A percentile compares a stretch with the other conserved stretches of the same genome.
phyloP scores from a whole-genome alignment of 352 stramenopile genomes.

The Globisporangium echinulatum region DNA sequence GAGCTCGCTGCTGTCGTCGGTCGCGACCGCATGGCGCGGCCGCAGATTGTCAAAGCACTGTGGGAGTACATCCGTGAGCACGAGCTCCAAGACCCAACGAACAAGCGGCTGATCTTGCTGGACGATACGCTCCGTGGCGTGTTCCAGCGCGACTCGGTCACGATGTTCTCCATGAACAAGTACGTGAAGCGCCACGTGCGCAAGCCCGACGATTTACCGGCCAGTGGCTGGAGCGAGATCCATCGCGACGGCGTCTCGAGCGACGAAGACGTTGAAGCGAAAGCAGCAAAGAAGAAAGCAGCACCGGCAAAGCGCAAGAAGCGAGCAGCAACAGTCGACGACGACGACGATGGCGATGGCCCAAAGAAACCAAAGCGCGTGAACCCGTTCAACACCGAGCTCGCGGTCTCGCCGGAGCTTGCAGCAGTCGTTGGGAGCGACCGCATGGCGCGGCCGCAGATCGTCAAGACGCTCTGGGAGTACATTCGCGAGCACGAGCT shows the following conservation, averaged over 20 bases:
- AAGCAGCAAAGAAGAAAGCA: constrained; percentile 58
- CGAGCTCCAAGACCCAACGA: constrained; percentile 92
- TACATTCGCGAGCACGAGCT: constrained; percentile 95
- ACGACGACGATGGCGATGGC: constrained; percentile 33
- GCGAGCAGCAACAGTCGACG: constrained; percentile 9
- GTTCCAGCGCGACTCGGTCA: constrained; percentile 80
- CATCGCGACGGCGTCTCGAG: constrained; percentile 72
- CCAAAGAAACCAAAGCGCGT: constrained; percentile 42
- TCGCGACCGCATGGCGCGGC: constrained; percentile 78
- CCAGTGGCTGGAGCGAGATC: constrained; percentile 70
- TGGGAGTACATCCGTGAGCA: constrained; percentile 96
- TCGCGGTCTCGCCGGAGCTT: constrained; percentile 73
- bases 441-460: constrained; percentile 83
- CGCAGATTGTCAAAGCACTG: constrained; percentile 92
- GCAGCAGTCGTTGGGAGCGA: constrained; percentile 72
- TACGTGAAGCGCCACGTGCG: constrained; percentile 82
- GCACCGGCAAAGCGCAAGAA: constrained; percentile 58
- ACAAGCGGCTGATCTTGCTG: constrained; percentile 91
- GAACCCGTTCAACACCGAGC: constrained; percentile 72
- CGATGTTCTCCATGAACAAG: constrained; percentile 89
- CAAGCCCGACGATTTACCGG: constrained; percentile 58
- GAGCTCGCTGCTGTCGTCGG: constrained; percentile 81
- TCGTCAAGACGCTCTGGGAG: constrained; percentile 94
- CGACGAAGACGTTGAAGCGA: constrained; percentile 64
- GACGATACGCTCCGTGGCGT: constrained; percentile 80